These are phyloP conservation scores for Lipomyces orientalis DNA, from an alignment of 805 yeast genomes.

Conservation along the genomic window DNA sequence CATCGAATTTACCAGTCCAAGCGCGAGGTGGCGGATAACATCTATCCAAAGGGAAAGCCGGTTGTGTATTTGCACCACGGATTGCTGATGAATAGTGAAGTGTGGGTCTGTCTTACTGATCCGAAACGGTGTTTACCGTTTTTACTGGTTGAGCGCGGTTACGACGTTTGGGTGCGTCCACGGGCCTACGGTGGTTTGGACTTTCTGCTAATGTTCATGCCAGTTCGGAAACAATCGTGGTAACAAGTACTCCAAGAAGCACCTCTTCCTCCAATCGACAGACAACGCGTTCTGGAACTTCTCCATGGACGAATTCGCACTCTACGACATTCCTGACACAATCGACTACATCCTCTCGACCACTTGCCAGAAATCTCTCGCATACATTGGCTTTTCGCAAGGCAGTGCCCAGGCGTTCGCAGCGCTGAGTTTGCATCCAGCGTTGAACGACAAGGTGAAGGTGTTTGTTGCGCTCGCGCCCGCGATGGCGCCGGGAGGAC, in stretches of 20 bases:
- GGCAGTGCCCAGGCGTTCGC: constrained; percentile 96
- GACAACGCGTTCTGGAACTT: constrained; percentile 80
- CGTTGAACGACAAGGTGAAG: constrained; percentile 60
- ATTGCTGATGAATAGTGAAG: constrained; percentile 83
- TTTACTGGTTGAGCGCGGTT: constrained; percentile 76
- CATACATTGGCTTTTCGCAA: constrained; percentile 88
- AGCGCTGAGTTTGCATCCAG: constrained; percentile 66
- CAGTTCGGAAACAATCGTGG: constrained; percentile 87
- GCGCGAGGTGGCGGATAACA: constrained; percentile 16
- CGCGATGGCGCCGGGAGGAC: constrained; percentile 89
- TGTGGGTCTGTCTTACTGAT: constrained; percentile 65
- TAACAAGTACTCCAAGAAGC: constrained; percentile 89
- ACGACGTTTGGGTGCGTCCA: constrained; percentile 61
- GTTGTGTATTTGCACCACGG: constrained; percentile 92
- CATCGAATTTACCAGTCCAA: constrained; percentile 47
- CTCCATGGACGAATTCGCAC: constrained; percentile 88
- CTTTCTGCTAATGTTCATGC: constrained; percentile 52
- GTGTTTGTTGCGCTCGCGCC: constrained; percentile 86
- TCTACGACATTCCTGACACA: constrained; percentile 85
- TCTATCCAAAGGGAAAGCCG: constrained; percentile 37
- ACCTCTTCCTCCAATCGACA: constrained; percentile 53
- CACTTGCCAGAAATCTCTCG: constrained; percentile 55
- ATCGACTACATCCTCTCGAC: constrained; percentile 70
- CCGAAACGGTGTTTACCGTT: constrained; percentile 70
- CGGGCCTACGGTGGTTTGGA: neutral